Evolutionary conservation across 129 eudicot genomes (phyloP), one percentile per base, ranked within the genome.

Genomic region (Centella asiatica): DNA sequence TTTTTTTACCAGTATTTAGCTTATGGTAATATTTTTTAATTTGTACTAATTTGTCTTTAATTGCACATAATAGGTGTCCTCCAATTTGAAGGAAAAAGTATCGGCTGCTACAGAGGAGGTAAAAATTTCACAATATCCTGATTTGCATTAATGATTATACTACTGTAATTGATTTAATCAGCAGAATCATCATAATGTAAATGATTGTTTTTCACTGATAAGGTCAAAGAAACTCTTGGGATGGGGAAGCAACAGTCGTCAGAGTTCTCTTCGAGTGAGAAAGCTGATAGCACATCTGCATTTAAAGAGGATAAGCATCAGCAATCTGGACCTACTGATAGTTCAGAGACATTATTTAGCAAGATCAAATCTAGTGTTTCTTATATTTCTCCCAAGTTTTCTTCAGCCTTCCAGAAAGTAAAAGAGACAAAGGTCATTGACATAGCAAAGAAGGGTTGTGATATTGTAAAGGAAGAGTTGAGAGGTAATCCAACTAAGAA

Each of bases 31-130:
- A 28, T 26, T 63, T 18, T 26, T 44, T 4, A 19, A 15, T 4
- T 6, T 46, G 0, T 64, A 3, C 23, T 28, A 19, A n/a, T 0
- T 28, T 62, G 26, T 64, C 10, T 42, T 17, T 26, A 7, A 23
- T 51, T 23, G 12, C 2, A 51, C 53, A 63, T 19, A 78, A 60
- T 59, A 88, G 96, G 90, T 85, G 39, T 79, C 80, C 29, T 77
- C 79, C 69, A 77, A 79, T 69, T 75, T 87, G 17, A 90, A 87
- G 72, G 98, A 79, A 60, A 90, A 81, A 66, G 81, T 90, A 59
- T 86, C 84, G 15, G 79, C 95, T 61, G 94, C 98, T 42, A 87
- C 66, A 64, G 94, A 84, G 63, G 98, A 90, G 90, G 97, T 90
- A 13, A 19, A 53, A 26, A 19, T 53, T 53, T 60, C 68, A 44